phyloP scores from a whole-genome alignment of 495 filamentous ascomycete species.

The Penicillium arizonense region DNA sequence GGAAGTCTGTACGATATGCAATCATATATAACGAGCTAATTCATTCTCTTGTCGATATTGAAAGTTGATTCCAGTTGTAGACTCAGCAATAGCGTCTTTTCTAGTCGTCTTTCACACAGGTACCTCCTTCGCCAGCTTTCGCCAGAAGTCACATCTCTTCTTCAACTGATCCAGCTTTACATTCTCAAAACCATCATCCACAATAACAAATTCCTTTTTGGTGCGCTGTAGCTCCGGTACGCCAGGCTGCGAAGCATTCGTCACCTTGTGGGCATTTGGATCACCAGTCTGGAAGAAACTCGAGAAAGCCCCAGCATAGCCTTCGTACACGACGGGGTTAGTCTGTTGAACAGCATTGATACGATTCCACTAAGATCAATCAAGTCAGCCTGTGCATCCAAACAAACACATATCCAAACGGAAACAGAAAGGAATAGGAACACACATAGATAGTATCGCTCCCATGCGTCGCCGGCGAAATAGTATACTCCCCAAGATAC shows the following conservation, averaged over 20 bases:
- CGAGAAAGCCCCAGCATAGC: conserved; percentile 58
- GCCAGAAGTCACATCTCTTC: conserved; percentile 55
- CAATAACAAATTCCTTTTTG: conserved; percentile 51
- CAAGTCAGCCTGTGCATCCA: background rate
- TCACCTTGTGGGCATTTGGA: conserved; percentile 58
- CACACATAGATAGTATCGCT: conserved; percentile 57
- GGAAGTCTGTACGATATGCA: conserved; percentile 7
- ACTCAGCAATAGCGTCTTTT: background rate
- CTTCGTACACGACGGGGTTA: conserved; percentile 53
- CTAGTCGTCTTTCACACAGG: conserved; percentile 27
- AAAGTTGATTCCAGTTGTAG: background rate
- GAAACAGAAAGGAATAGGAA: conserved; percentile 6
- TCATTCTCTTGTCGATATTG: background rate
- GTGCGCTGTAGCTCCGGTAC: conserved; percentile 42
- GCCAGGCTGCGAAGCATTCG: conserved; percentile 36
- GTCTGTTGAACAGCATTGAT: conserved; percentile 53
- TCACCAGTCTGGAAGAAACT: conserved; percentile 59
- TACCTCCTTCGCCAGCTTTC: conserved; percentile 36
- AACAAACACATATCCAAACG: background rate
- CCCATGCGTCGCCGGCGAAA: conserved; percentile 57
- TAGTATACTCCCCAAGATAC: conserved; percentile 59
- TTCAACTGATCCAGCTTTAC: conserved; percentile 35
- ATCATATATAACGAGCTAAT: conserved; percentile 5
- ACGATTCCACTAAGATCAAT: conserved; percentile 48
- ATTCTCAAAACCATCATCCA: conserved; percentile 39